Percentiles rank a stretch among this genome's conserved stretches.
Evolutionary conservation across 140 eudicot species (phyloP).

Genomic region (Ambrosia hybrid): DNA sequence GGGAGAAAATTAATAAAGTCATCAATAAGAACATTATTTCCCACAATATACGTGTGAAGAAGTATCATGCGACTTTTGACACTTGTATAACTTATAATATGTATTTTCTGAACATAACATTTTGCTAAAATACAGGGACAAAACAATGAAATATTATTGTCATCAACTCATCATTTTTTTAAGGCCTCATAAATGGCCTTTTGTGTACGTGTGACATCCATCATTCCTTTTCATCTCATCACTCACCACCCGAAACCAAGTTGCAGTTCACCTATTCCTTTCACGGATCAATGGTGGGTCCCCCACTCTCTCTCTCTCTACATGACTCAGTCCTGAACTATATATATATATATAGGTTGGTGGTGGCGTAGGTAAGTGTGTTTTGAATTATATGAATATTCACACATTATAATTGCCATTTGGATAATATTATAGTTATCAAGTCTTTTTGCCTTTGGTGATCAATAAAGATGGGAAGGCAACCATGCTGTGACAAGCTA

Average conservation of each 20-base stretch:
- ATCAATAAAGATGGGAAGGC: slow-evolving; percentile 69
- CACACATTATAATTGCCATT: slow-evolving; percentile 23
- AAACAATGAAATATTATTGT: not conserved
- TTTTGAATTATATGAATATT: slow-evolving; percentile 9
- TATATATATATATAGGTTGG: slow-evolving; percentile 49
- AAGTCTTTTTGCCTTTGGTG: slow-evolving; percentile 7
- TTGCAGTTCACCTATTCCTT: slow-evolving; percentile 42
- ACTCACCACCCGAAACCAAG: slow-evolving; percentile 31
- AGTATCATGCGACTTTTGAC: too few species aligned
- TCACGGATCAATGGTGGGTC: slow-evolving; percentile 43
- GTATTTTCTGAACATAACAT: not conserved
- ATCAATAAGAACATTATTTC: too few species aligned
- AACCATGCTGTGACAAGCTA: slow-evolving; percentile 94
- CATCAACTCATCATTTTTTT: not conserved
- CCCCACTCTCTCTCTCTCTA: slow-evolving; percentile 27
- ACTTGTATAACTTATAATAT: too few species aligned
- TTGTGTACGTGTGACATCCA: slow-evolving; percentile 32
- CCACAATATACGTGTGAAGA: too few species aligned
- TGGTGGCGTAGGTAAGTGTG: slow-evolving; percentile 49
- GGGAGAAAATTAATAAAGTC: too few species aligned
- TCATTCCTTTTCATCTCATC: slow-evolving; percentile 44
- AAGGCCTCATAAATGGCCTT: slow-evolving; percentile 24
- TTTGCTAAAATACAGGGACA: slow-evolving; percentile 17
- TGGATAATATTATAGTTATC: slow-evolving; percentile 1
- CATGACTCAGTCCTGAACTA: slow-evolving; percentile 9